phyloP scores from a whole-genome alignment of 2,329 filamentous ascomycete genomes.

The Fusarium tanahbumbuense region DNA sequence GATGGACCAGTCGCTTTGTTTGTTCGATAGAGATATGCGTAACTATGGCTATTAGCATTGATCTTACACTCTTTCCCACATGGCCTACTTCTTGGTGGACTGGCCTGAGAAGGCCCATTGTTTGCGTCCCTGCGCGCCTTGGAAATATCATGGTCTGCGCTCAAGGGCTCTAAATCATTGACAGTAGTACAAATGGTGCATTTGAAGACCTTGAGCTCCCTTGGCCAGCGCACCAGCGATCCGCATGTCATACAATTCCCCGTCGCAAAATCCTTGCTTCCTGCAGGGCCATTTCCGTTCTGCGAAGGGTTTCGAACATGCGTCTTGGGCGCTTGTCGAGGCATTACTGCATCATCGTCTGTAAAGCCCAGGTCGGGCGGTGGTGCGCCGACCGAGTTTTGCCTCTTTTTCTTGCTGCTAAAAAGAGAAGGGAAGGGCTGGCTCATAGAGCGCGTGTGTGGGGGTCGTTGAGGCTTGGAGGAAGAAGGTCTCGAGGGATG shows the following conservation, averaged over 20 bases:
- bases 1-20: constrained; percentile 49
- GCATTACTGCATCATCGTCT: constrained; percentile 47
- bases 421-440: constrained; percentile 83
- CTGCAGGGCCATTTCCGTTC: constrained; percentile 49
- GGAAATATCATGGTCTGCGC: constrained; percentile 33
- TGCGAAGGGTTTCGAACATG: constrained; percentile 41
- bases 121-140: constrained; percentile 41
- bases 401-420: constrained; percentile 67
- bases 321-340: constrained; percentile 44
- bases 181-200: constrained; percentile 88
- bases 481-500: constrained; percentile 45
- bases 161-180: constrained; percentile 72
- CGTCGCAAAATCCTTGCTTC: constrained; percentile 69
- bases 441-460: constrained; percentile 73
- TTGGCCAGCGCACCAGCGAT: constrained; percentile 82
- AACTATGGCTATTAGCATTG: constrained; percentile 38
- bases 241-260: constrained; percentile 90
- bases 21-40: constrained; percentile 51
- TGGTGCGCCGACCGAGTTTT: constrained; percentile 52
- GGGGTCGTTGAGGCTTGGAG: constrained; percentile 38
- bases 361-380: constrained; percentile 49
- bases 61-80: neutral
- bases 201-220: constrained; percentile 77
- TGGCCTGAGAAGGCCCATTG: constrained; percentile 24
- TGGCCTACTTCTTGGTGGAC: constrained; percentile 34